phyloP scores from a whole-genome alignment of 768 basidiomycete genomes.

The Rhizopogon roseolus region DNA sequence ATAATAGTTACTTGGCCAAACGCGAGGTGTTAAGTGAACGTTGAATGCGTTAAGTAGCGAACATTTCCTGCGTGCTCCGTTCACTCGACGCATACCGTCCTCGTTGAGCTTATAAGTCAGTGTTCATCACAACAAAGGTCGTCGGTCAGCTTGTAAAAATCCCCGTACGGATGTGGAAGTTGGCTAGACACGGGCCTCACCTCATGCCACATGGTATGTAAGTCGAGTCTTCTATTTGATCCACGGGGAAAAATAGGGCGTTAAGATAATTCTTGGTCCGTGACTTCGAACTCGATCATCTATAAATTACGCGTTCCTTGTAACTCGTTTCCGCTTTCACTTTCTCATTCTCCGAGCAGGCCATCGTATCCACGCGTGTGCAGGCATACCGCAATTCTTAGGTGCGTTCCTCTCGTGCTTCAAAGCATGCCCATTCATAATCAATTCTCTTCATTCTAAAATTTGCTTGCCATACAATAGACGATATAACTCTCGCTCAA shows the following conservation, averaged over 20 bases:
- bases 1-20: too few species aligned
- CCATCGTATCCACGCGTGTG: slow-evolving; percentile 11
- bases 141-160: too few species aligned
- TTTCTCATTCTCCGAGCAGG: slow-evolving; percentile 2
- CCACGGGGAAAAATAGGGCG: slow-evolving; percentile 12
- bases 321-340: neutral
- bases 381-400: slow-evolving; percentile 16
- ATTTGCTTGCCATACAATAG: neutral
- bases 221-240: slow-evolving; percentile 20
- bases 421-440: neutral
- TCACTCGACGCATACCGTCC: too few species aligned
- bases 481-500: neutral
- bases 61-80: too few species aligned
- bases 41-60: too few species aligned
- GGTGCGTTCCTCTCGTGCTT: neutral
- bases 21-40: too few species aligned
- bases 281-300: neutral
- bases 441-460: neutral
- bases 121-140: too few species aligned
- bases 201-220: slow-evolving; percentile 7
- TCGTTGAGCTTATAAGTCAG: too few species aligned
- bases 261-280: slow-evolving; percentile 1
- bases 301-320: slow-evolving; percentile 17
- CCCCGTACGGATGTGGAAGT: too few species aligned
- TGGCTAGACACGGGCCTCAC: too few species aligned